Evolutionary conservation across 768 basidiomycete species (phyloP).

Genomic region (Lactarius hatsudake): DNA sequence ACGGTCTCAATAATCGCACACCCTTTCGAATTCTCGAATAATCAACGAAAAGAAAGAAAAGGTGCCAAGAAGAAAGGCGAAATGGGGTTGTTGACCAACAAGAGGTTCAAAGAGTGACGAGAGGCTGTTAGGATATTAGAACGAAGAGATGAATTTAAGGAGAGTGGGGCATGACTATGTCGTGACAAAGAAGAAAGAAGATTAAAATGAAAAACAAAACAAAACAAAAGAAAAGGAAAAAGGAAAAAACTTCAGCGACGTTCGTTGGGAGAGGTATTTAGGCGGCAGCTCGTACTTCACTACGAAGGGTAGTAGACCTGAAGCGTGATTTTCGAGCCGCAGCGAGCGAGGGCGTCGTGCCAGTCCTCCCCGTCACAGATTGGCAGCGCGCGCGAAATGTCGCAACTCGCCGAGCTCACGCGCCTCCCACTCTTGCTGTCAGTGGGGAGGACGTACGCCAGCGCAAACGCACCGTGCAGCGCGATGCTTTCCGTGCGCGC

Average conservation of each 20-base stretch:
- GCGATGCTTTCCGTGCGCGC: constrained; percentile 55
- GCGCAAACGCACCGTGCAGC: constrained; percentile 52
- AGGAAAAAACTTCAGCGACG: not conserved
- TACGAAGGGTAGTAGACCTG: constrained; percentile 1
- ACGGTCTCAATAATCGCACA: not conserved
- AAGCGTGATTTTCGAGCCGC: constrained; percentile 23
- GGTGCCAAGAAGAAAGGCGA: not conserved
- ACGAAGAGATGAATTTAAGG: constrained; percentile 16
- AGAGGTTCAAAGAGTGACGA: not conserved
- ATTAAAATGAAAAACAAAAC: constrained; percentile 34
- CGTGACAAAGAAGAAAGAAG: constrained; percentile 14
- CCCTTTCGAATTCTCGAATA: not conserved
- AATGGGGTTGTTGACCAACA: not conserved
- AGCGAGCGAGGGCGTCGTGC: constrained; percentile 13
- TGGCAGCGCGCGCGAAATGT: constrained; percentile 11
- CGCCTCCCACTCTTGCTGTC: constrained; percentile 7
- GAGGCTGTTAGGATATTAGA: not conserved
- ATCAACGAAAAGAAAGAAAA: not conserved
- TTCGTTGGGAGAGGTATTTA: not conserved
- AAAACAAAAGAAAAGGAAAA: too few relatives aligned
- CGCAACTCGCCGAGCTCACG: constrained; percentile 11
- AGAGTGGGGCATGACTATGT: constrained; percentile 18
- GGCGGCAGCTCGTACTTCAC: not conserved
- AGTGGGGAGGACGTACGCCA: constrained; percentile 52
- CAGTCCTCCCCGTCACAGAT: constrained; percentile 19